Percentiles rank a stretch among this genome's conserved stretches.
Evolutionary conservation across 225 moss, liverwort and hornwort species (phyloP).

Genomic region (Bryum argenteum): DNA sequence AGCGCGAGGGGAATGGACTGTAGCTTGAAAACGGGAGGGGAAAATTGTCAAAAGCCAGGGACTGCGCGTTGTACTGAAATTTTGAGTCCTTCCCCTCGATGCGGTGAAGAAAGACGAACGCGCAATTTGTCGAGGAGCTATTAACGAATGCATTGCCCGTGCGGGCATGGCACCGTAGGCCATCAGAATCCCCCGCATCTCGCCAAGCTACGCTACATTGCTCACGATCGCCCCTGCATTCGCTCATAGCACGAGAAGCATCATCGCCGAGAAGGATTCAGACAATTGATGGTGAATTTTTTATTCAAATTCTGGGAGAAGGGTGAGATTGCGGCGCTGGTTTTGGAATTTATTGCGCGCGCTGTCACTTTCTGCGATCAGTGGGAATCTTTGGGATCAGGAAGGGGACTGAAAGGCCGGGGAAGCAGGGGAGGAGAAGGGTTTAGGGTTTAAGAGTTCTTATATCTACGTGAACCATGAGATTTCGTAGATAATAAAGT

Average conservation of each 20-base stretch:
- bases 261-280: neutral
- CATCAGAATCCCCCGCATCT: conserved; percentile 43
- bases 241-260: neutral
- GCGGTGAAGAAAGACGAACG: neutral
- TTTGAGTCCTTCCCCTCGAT: conserved; percentile 18
- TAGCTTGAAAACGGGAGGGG: conserved; percentile 18
- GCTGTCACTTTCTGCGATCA: neutral
- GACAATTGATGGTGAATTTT: neutral
- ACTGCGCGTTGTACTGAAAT: conserved; percentile 4
- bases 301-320: neutral
- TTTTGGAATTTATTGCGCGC: neutral
- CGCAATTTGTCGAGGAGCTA: conserved; percentile 16
- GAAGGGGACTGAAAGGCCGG: neutral
- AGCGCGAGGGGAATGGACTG: too few relatives aligned
- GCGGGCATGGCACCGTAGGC: conserved; percentile 39
- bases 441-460: conserved; percentile 20
- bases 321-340: conserved; percentile 6
- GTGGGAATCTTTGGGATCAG: neutral
- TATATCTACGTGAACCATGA: neutral
- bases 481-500: neutral
- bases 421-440: neutral
- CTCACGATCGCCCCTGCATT: neutral
- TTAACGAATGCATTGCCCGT: conserved; percentile 45
- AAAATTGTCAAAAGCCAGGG: conserved; percentile 31
- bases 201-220: neutral